Evolutionary conservation across 2,329 filamentous ascomycete genomes (phyloP).

Genomic region (Claviceps africana): DNA sequence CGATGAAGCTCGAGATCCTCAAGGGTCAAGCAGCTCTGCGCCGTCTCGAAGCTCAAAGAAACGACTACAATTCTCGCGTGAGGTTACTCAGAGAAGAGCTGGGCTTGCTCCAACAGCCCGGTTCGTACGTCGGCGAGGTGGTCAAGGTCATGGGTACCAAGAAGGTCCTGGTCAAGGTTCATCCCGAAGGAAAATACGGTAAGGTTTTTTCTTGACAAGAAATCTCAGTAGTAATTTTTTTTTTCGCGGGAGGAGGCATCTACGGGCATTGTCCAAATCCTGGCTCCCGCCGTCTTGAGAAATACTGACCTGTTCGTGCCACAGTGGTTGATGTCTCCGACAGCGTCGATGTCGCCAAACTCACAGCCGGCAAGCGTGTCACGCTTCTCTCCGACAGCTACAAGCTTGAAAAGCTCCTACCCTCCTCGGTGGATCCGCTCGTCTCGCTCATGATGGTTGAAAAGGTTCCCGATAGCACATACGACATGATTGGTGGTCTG

Average conservation of each 20-base stretch:
- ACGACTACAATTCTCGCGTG: constrained; percentile 98
- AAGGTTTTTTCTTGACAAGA: constrained; percentile 20
- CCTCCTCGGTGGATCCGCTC: constrained; percentile 92
- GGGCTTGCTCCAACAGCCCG: constrained; percentile 87
- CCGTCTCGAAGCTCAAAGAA: constrained; percentile 90
- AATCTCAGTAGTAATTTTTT: too few species aligned
- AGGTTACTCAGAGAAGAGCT: constrained; percentile 90
- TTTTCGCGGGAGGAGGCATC: too few species aligned
- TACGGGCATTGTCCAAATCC: too few species aligned
- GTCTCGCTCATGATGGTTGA: constrained; percentile 99
- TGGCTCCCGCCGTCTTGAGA: not conserved
- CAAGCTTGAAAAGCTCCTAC: constrained; percentile 96
- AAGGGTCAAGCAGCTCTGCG: constrained; percentile 93
- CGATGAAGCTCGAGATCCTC: constrained; percentile 99
- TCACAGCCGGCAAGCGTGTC: constrained; percentile 94
- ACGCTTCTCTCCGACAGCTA: constrained; percentile 94
- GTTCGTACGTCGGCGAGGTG: constrained; percentile 97
- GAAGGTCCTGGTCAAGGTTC: constrained; percentile 97
- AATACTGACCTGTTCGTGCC: not conserved
- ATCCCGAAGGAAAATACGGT: constrained; percentile 99
- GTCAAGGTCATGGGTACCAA: constrained; percentile 99
- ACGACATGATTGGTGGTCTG: constrained; percentile 98
- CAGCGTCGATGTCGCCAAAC: constrained; percentile 84
- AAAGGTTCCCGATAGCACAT: constrained; percentile 98
- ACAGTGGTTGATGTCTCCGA: constrained; percentile 92